These are phyloP conservation scores for Coemansia sp. DNA, from an alignment of 192 early-diverging fungal genomes.

Conservation along the genomic window DNA sequence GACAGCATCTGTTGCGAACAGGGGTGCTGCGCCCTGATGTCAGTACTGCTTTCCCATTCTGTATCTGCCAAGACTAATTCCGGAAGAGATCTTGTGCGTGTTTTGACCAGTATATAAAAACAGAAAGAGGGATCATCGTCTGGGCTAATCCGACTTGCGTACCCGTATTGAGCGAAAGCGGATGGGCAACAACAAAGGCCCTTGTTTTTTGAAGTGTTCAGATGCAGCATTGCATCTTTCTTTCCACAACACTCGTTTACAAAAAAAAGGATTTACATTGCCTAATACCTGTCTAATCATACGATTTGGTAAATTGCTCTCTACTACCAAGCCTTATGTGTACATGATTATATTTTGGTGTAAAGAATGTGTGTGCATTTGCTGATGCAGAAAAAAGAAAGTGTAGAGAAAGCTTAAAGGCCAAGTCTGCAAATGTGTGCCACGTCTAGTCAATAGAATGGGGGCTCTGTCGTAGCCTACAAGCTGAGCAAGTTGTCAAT, in stretches of 20 bases:
- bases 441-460: slow-evolving; percentile 1
- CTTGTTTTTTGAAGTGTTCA: not conserved
- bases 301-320: not conserved
- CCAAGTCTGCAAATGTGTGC: not conserved
- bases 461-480: not conserved
- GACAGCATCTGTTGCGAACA: no score
- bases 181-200: not conserved
- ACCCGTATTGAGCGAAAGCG: not conserved
- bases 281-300: not conserved
- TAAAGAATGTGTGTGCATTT: not conserved
- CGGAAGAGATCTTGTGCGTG: no score
- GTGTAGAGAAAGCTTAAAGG: not conserved
- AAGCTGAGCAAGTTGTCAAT: slow-evolving; percentile 25
- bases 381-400: not conserved
- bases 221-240: not conserved
- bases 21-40: no score
- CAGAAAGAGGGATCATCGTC: no score
- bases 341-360: not conserved
- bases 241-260: not conserved
- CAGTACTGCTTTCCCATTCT: no score
- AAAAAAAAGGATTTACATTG: not conserved
- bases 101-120: no score
- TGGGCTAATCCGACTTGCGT: no score
- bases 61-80: no score
- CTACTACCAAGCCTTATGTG: not conserved